A percentile compares a stretch with the other conserved stretches of the same genome.
phyloP scores from a whole-genome alignment of 352 stramenopile genomes.

The Phytophthora ramorum region DNA sequence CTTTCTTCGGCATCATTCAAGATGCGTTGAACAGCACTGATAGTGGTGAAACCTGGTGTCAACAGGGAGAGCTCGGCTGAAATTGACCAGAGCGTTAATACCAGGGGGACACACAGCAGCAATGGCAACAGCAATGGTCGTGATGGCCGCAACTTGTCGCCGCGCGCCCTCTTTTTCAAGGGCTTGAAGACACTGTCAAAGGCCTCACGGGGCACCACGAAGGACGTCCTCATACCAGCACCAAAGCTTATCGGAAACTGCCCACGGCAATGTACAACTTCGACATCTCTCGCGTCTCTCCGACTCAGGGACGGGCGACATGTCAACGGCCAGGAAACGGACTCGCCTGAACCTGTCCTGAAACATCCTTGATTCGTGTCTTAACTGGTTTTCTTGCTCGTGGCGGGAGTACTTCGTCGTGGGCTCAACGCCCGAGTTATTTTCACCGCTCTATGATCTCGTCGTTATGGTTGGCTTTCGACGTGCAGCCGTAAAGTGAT shows the following conservation, averaged over 20 bases:
- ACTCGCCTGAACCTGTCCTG: constrained; percentile 8
- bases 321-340: constrained; percentile 26
- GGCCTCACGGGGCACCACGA: constrained; percentile 11
- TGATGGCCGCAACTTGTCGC: constrained; percentile 6
- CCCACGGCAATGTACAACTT: not conserved
- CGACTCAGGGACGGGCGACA: not conserved
- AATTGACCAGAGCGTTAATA: constrained; percentile 24
- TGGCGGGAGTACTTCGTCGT: not conserved
- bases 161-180: constrained; percentile 2
- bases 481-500: too few relatives aligned
- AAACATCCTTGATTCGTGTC: not conserved
- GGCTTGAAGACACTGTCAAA: not conserved
- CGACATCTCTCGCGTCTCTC: not conserved
- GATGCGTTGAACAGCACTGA: constrained; percentile 15
- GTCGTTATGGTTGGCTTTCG: too few relatives aligned
- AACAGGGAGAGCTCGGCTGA: constrained; percentile 20
- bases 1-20: constrained; percentile 24
- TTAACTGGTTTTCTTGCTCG: not conserved
- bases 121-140: constrained; percentile 15
- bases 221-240: constrained; percentile 15
- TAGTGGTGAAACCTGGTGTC: constrained; percentile 5
- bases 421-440: too few relatives aligned
- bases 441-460: too few relatives aligned
- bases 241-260: constrained; percentile 15
- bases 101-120: constrained; percentile 20